Percentiles rank a stretch among this genome's conserved stretches.
These are phyloP conservation scores for Fusarium robinianum DNA, from an alignment of 2,329 filamentous ascomycete genomes.

Conservation along the genomic window DNA sequence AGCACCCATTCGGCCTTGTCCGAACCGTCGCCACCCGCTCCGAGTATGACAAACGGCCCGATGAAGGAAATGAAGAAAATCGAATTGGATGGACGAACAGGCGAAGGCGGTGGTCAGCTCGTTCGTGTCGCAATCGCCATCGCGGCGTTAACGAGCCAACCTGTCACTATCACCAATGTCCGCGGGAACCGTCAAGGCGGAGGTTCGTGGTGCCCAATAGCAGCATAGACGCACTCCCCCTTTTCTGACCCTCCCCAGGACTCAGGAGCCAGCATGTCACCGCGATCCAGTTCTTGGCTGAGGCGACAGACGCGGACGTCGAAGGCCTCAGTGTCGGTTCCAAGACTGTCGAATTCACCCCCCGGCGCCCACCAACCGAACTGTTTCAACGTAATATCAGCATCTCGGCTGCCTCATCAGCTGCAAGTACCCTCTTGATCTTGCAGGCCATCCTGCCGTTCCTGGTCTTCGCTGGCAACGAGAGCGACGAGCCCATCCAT, in stretches of 20 bases:
- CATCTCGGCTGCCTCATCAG: constrained; percentile 54
- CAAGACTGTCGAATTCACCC: constrained; percentile 53
- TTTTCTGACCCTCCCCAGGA: constrained; percentile 45
- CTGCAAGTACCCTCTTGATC: constrained; percentile 60
- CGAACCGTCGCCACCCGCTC: neutral
- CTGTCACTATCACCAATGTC: constrained; percentile 59
- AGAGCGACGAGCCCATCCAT: constrained; percentile 49
- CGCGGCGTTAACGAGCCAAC: constrained; percentile 58
- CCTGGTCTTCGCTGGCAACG: constrained; percentile 57
- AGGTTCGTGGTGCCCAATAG: constrained; percentile 29
- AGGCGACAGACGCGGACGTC: constrained; percentile 55
- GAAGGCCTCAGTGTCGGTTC: constrained; percentile 57
- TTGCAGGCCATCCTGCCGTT: constrained; percentile 65
- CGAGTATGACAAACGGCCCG: constrained; percentile 1
- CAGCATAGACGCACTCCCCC: neutral
- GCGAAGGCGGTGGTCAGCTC: constrained; percentile 66
- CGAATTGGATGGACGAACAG: constrained; percentile 59
- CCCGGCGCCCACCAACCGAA: constrained; percentile 45
- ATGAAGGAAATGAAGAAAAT: constrained; percentile 43
- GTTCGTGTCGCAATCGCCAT: constrained; percentile 61
- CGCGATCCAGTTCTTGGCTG: constrained; percentile 58
- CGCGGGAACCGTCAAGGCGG: constrained; percentile 55
- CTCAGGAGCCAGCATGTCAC: constrained; percentile 65
- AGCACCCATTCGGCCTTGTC: constrained; percentile 14
- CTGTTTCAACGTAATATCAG: constrained; percentile 50